Percentiles rank a stretch among this genome's conserved stretches.
Evolutionary conservation across 371 early-diverging fungal species (phyloP).

Genomic region (Massospora cicadina): DNA sequence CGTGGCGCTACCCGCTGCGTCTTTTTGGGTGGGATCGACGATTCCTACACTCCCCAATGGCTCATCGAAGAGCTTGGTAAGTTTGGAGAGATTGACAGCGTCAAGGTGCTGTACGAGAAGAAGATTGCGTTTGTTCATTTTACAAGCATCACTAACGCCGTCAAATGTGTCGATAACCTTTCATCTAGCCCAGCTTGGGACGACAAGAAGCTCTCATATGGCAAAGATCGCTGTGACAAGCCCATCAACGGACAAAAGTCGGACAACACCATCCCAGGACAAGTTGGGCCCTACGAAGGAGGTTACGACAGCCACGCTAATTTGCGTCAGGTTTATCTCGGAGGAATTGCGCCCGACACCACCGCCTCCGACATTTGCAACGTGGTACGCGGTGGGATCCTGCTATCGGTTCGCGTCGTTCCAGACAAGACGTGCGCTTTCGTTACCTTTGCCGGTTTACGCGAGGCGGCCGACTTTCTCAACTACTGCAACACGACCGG

Average conservation of each 20-base stretch:
- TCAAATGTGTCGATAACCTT: constrained; percentile 4
- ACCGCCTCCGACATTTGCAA: constrained; percentile 66
- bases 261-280: neutral
- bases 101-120: constrained; percentile 48
- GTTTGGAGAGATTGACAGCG: constrained; percentile 54
- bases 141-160: constrained; percentile 4
- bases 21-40: constrained; percentile 50
- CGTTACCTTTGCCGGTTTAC: constrained; percentile 60
- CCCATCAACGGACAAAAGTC: constrained; percentile 8
- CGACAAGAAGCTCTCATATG: constrained; percentile 41
- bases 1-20: constrained; percentile 60
- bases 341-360: constrained; percentile 49
- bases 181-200: constrained; percentile 19
- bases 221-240: constrained; percentile 59
- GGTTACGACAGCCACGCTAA: constrained; percentile 7
- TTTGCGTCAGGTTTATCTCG: constrained; percentile 61
- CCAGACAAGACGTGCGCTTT: constrained; percentile 66
- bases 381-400: constrained; percentile 63
- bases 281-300: constrained; percentile 3
- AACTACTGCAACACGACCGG: constrained; percentile 32
- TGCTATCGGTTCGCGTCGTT: constrained; percentile 49
- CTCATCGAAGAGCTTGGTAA: constrained; percentile 30
- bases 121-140: constrained; percentile 71
- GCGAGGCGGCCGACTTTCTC: constrained; percentile 35
- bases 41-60: constrained; percentile 25